Conservation (phyloP, 2,329 filamentous ascomycete genomes). For the Stemphylium beticola region DNA sequence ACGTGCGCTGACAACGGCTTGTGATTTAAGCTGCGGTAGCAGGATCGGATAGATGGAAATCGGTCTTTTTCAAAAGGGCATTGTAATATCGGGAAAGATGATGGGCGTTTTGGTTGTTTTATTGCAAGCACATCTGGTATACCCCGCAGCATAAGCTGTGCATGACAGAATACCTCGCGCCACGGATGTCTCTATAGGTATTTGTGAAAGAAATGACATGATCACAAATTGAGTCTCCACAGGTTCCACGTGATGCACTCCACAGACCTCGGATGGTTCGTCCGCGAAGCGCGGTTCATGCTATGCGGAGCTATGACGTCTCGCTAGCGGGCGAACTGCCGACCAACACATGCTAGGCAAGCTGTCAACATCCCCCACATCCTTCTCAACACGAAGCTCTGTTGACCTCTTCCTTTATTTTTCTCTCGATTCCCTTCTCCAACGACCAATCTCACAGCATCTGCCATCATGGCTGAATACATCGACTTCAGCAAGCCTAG, state of each 20-base stretch:
- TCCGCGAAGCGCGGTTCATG: background rate
- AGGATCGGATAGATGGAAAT: background rate
- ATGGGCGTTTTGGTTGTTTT: background rate
- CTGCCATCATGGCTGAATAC: conserved; percentile 31
- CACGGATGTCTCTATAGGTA: background rate
- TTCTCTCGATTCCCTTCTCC: background rate
- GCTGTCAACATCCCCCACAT: conserved; percentile 31
- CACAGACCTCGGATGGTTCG: background rate
- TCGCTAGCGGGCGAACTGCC: conserved; percentile 29
- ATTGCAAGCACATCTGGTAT: conserved; percentile 1
- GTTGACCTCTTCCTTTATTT: background rate
- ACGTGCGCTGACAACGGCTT: conserved; percentile 73
- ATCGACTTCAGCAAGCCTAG: conserved; percentile 56
- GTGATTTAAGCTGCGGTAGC: conserved; percentile 35
- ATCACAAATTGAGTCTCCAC: background rate
- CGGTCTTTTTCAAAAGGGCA: background rate
- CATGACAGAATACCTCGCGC: background rate
- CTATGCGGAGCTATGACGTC: conserved; percentile 36
- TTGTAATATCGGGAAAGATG: too few species aligned
- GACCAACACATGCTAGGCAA: conserved; percentile 28
- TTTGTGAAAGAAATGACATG: background rate
- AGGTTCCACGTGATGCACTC: background rate
- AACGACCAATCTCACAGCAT: too few species aligned
- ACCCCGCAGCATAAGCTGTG: conserved; percentile 4
- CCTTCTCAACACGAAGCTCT: conserved; percentile 6